Percentiles rank a stretch among this genome's conserved stretches.
These are phyloP conservation scores for Acacia concinna DNA, from an alignment of 331 rosid species.

Conservation along the genomic window DNA sequence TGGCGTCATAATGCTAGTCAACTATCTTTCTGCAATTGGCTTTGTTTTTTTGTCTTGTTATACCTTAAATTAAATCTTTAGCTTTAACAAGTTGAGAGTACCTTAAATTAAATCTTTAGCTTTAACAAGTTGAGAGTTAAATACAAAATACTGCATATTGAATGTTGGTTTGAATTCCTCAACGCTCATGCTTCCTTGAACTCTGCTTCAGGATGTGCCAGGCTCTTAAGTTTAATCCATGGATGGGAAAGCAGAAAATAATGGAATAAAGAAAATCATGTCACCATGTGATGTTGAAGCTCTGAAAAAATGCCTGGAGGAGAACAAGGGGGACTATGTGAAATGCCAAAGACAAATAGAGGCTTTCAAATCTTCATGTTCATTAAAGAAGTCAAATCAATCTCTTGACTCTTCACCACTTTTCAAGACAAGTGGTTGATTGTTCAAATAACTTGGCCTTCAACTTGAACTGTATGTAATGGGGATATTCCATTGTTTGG, in stretches of 20 bases:
- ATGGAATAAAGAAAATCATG: slow-evolving; percentile 40
- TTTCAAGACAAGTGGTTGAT: slow-evolving; percentile 23
- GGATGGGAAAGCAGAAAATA: slow-evolving; percentile 45
- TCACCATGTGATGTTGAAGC: slow-evolving; percentile 84
- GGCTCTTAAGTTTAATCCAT: slow-evolving; percentile 34
- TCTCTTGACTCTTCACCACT: slow-evolving; percentile 39
- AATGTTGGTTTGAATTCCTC: not conserved
- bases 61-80: not conserved
- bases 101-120: not conserved
- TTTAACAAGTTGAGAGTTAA: not conserved
- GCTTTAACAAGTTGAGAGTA: not conserved
- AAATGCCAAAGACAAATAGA: slow-evolving; percentile 81
- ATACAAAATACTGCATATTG: not conserved
- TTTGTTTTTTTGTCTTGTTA: not conserved
- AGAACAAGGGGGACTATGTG: slow-evolving; percentile 73
- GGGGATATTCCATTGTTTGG: not conserved
- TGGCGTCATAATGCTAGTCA: not conserved
- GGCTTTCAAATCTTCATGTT: slow-evolving; percentile 76
- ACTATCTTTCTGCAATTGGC: not conserved
- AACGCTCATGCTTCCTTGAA: not conserved
- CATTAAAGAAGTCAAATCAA: slow-evolving; percentile 57
- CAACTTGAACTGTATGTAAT: not conserved
- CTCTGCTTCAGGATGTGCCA: slow-evolving; percentile 14
- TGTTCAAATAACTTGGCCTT: slow-evolving; percentile 5
- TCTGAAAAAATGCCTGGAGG: slow-evolving; percentile 85